phyloP scores from a whole-genome alignment of 768 basidiomycete genomes.

The Rhizopogon vesiculosus region DNA sequence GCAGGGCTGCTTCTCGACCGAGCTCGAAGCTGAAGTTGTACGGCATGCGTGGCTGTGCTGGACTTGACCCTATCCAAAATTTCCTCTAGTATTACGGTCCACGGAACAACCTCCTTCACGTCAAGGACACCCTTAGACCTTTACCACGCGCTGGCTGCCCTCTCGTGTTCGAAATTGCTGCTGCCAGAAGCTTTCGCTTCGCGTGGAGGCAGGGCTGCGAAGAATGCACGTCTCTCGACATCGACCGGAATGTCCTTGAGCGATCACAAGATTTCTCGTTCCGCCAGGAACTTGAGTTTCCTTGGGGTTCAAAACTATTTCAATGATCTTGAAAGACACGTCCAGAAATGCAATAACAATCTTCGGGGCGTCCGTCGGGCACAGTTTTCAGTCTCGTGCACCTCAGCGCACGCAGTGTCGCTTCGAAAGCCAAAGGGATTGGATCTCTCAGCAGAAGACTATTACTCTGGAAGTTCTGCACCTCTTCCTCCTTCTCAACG shows the following conservation, averaged over 20 bases:
- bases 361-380: neutral
- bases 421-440: slow-evolving; percentile 11
- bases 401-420: slow-evolving; percentile 1
- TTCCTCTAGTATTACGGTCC: neutral
- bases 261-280: neutral
- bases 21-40: too few species aligned
- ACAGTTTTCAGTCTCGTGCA: slow-evolving; percentile 15
- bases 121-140: neutral
- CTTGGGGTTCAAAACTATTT: slow-evolving; percentile 29
- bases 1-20: too few species aligned
- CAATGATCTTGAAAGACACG: slow-evolving; percentile 10
- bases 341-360: neutral
- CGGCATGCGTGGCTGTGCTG: neutral
- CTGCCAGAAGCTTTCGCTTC: neutral
- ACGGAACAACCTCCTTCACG: neutral
- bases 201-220: too few species aligned
- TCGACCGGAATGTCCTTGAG: neutral
- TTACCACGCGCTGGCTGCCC: neutral
- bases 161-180: neutral
- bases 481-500: slow-evolving; percentile 27
- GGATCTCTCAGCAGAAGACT: slow-evolving; percentile 21
- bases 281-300: slow-evolving; percentile 15
- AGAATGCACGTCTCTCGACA: neutral
- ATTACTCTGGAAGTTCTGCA: slow-evolving; percentile 23
- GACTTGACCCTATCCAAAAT: neutral